These are phyloP conservation scores for Dorcoceras hygrometricum DNA, from an alignment of 257 asterid genomes.

Conservation along the genomic window DNA sequence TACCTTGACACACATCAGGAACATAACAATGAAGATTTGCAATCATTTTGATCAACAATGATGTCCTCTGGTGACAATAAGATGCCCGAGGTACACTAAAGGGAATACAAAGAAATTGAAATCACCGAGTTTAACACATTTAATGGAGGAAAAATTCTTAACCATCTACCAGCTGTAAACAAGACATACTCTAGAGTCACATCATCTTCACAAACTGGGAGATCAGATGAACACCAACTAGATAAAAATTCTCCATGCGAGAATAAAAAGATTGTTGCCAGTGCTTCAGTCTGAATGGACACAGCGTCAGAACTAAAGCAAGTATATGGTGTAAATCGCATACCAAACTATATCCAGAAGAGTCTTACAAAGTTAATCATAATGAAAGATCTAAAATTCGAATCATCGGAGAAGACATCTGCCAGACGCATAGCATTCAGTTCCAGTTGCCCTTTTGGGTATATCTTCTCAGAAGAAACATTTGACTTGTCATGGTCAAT, in stretches of 20 bases:
- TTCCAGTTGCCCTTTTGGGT: conserved; percentile 86
- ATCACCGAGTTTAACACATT: conserved; percentile 19
- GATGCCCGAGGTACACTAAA: conserved; percentile 65
- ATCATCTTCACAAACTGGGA: conserved; percentile 78
- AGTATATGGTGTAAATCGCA: conserved; percentile 13
- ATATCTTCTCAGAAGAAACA: conserved; percentile 43
- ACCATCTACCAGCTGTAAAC: conserved; percentile 41
- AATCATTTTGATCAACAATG: conserved; percentile 83
- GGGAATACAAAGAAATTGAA: conserved; percentile 33
- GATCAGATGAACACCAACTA: conserved; percentile 92
- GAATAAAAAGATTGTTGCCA: conserved; percentile 67
- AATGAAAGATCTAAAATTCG: conserved; percentile 80
- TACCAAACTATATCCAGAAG: conserved; percentile 12
- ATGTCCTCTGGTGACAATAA: conserved; percentile 86
- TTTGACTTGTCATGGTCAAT: conserved; percentile 40
- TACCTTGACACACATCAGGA: conserved; percentile 94
- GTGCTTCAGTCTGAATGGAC: conserved; percentile 75
- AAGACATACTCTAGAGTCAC: conserved; percentile 70
- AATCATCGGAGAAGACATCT: conserved; percentile 94
- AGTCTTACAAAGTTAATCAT: conserved; percentile 78
- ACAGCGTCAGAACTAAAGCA: conserved; percentile 25
- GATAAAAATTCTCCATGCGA: conserved; percentile 81
- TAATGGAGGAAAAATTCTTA: conserved; percentile 31
- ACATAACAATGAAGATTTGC: conserved; percentile 97
- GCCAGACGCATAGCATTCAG: conserved; percentile 93